These are phyloP conservation scores for Chlamydomonas sp. DNA, from an alignment of 139 green algal species.

Conservation along the genomic window DNA sequence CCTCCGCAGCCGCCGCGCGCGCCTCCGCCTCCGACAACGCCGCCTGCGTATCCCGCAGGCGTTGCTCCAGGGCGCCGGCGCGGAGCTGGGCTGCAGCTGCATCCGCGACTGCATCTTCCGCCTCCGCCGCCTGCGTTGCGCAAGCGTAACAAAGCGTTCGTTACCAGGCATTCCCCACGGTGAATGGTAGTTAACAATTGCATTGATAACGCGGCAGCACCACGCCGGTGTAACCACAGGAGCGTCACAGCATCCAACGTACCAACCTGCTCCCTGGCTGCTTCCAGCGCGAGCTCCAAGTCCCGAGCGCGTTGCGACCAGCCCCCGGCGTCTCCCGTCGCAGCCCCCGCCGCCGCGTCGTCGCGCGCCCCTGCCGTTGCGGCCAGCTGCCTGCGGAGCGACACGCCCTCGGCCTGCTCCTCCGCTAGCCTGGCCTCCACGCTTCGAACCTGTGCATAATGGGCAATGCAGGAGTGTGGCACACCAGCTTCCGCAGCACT, in stretches of 20 bases:
- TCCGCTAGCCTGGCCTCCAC: constrained; percentile 3
- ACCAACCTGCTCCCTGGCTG: constrained; percentile 8
- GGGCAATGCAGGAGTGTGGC: no score
- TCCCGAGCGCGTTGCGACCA: constrained; percentile 4
- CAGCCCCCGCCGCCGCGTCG: neutral
- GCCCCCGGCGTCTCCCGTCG: no score
- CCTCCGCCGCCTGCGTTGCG: neutral
- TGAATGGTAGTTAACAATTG: no score
- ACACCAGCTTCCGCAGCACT: no score
- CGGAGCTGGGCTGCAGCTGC: constrained; percentile 12
- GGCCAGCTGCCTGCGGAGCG: constrained; percentile 11
- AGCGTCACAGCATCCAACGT: neutral
- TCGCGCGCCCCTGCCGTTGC: neutral
- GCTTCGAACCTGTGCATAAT: neutral
- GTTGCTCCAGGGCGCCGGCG: neutral
- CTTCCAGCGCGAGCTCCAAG: constrained; percentile 16
- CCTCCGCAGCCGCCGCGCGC: neutral
- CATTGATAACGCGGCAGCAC: no score
- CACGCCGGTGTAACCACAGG: no score
- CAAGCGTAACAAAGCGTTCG: no score
- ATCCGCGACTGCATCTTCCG: constrained; percentile 22
- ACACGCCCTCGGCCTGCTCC: constrained; percentile 15
- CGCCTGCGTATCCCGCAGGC: constrained; percentile 5
- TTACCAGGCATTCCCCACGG: no score
- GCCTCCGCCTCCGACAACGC: constrained; percentile 29